Percentiles rank a stretch among this genome's conserved stretches.
phyloP scores from a whole-genome alignment of 2,329 filamentous ascomycete species.

The Pseudocercospora fijiensis region DNA sequence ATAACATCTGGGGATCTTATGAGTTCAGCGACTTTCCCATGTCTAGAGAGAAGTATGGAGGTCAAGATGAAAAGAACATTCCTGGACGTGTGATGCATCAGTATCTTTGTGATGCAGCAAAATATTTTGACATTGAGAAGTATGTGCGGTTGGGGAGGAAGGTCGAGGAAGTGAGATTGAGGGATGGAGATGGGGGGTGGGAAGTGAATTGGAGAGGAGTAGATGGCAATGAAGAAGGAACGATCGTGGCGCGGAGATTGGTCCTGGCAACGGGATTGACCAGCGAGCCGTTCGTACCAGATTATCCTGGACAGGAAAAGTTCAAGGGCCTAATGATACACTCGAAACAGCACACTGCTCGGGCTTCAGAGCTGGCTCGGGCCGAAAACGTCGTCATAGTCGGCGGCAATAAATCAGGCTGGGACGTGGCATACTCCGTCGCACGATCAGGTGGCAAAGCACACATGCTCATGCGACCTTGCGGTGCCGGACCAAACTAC shows the following conservation, averaged over 20 bases:
- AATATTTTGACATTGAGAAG: slow-evolving; percentile 50
- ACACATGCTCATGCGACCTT: slow-evolving; percentile 57
- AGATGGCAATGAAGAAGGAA: background rate
- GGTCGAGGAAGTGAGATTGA: slow-evolving; percentile 47
- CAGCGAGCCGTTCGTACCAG: slow-evolving; percentile 55
- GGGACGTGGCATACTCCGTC: slow-evolving; percentile 60
- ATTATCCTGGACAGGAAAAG: slow-evolving; percentile 47
- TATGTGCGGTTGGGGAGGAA: slow-evolving; percentile 51
- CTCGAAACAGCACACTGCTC: slow-evolving; percentile 49
- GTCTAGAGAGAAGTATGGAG: slow-evolving; percentile 43
- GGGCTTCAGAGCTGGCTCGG: slow-evolving; percentile 38
- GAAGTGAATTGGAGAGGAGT: background rate
- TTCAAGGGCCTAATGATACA: slow-evolving; percentile 58
- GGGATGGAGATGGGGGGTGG: slow-evolving; percentile 1
- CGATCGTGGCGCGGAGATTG: slow-evolving; percentile 44
- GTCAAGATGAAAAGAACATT: slow-evolving; percentile 56
- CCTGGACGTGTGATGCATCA: slow-evolving; percentile 55
- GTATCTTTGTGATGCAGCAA: slow-evolving; percentile 57
- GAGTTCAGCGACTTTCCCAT: slow-evolving; percentile 73
- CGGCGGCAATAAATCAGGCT: slow-evolving; percentile 61
- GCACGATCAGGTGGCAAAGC: slow-evolving; percentile 52
- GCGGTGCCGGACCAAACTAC: slow-evolving; percentile 57
- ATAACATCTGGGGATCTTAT: slow-evolving; percentile 70
- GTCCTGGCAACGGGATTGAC: slow-evolving; percentile 61
- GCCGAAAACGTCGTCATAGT: slow-evolving; percentile 52